Conservation (phyloP, 2,329 filamentous ascomycete species). For the Nectriaceae sp. region DNA sequence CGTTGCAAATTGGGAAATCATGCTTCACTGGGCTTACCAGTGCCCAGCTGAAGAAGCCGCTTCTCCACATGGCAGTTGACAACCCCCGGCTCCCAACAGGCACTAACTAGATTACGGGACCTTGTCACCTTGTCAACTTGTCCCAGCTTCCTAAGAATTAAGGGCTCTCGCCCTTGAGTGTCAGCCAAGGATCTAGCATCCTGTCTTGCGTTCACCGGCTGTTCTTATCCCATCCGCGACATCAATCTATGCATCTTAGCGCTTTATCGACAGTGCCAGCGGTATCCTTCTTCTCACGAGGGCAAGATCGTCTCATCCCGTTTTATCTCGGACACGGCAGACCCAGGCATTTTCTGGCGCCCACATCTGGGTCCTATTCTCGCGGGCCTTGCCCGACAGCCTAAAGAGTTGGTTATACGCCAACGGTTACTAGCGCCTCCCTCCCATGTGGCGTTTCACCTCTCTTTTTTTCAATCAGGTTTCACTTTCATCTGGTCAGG, state of each 20-base stretch:
- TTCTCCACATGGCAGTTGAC: conserved; percentile 12
- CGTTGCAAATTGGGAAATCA: too few relatives aligned
- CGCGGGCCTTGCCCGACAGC: too few relatives aligned
- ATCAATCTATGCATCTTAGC: too few relatives aligned
- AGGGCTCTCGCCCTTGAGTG: neutral
- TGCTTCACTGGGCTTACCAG: conserved; percentile 9
- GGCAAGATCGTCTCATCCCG: conserved; percentile 4
- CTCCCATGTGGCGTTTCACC: conserved; percentile 25
- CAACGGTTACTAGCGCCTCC: conserved; percentile 29
- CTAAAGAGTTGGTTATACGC: too few relatives aligned
- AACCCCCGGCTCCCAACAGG: conserved; percentile 3
- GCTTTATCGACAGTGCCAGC: too few relatives aligned
- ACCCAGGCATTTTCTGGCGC: too few relatives aligned
- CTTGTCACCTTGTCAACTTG: too few relatives aligned
- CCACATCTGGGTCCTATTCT: too few relatives aligned
- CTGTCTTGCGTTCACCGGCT: conserved; percentile 6
- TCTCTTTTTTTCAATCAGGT: conserved; percentile 16
- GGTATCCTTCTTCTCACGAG: too few relatives aligned
- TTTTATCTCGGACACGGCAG: conserved; percentile 2
- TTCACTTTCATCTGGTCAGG: conserved; percentile 10
- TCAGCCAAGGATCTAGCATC: conserved; percentile 13
- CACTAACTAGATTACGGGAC: conserved; percentile 1
- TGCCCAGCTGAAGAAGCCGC: conserved; percentile 16
- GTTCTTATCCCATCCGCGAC: too few relatives aligned
- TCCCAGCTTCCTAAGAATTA: too few relatives aligned